These are phyloP conservation scores for Neurospora hispaniola DNA, from an alignment of 495 filamentous ascomycete genomes.

Conservation along the genomic window DNA sequence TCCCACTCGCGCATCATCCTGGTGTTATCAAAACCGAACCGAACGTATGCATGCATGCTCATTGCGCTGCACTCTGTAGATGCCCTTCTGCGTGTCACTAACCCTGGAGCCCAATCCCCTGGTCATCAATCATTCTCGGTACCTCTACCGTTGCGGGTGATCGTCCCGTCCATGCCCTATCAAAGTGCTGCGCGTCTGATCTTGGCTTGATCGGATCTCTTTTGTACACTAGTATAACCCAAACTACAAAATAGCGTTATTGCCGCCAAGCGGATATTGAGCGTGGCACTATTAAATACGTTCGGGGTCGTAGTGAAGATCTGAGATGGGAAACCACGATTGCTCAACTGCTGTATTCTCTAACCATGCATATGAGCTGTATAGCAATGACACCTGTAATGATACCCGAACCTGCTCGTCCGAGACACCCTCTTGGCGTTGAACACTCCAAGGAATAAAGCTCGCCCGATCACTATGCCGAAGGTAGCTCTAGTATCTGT, in stretches of 20 bases:
- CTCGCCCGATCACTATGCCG: background rate
- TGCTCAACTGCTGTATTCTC: background rate
- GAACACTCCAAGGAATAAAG: background rate
- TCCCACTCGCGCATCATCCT: background rate
- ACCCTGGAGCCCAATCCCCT: background rate
- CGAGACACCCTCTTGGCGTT: background rate
- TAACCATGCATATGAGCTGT: background rate
- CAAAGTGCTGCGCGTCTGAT: background rate
- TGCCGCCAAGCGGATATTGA: background rate
- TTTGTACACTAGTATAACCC: background rate
- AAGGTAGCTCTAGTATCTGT: no score
- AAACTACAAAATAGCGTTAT: background rate
- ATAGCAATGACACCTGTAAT: background rate
- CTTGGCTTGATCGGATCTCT: background rate
- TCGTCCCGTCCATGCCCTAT: background rate
- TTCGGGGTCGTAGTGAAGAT: background rate
- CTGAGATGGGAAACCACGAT: background rate
- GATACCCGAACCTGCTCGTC: background rate
- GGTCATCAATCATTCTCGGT: background rate
- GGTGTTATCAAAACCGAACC: background rate
- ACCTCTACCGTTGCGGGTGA: background rate
- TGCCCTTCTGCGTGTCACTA: background rate
- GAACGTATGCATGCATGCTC: background rate
- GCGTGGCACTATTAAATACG: background rate
- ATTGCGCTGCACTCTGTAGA: background rate